Evolutionary conservation across 2,329 filamentous ascomycete species (phyloP), one percentile per base, ranked within the genome.

Genomic region (Colletotrichum sp.): DNA sequence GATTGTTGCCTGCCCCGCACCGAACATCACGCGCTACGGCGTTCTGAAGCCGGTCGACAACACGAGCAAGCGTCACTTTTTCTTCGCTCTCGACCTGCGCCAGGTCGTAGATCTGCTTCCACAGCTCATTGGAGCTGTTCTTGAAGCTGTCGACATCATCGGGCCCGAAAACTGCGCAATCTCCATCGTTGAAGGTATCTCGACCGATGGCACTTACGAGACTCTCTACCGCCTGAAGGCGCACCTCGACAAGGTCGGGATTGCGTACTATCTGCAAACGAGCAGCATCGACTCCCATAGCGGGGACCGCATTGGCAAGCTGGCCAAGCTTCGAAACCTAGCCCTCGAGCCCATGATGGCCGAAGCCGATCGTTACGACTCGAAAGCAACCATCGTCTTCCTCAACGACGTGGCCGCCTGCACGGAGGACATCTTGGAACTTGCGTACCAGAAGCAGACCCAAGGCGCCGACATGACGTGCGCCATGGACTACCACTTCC

Each of bases 381-480:
- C 69, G 7, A 68, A 73, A 28, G 80, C 86, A 84, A 87, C 87
- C 4, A 81, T 91, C 5, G 68, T 91, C 6, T 91, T 91, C 75
- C 78, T 91, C 58, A 90, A 91, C 79, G 88, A 91, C 76, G 87
- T 92, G 9, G 86, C 87, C 4, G 81, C 84, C 7, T 91, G 90
- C 74, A 61, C 84, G 8, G 89, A 92, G 48, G 90, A 92, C 76
- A 86, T 92, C 21, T 83, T 93, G 4, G 30, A 77, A 75, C 5
- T 77, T 76, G 5, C 88, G 89, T 52, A 81, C 80, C 3, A 90
- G 90, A 9, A 87, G 91, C 77, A 76, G 5, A 75, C 76, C 2
- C 88, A 90, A 34, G 81, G 79, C 0, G 90, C 90, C 3, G 87
- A 92, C 77, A 91, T 92, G 87, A 88, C 87, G 0, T 93, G 91